A percentile compares a stretch with the other conserved stretches of the same genome.
Conservation (phyloP, 2,329 filamentous ascomycete genomes). For the Fusarium sp. region DNA sequence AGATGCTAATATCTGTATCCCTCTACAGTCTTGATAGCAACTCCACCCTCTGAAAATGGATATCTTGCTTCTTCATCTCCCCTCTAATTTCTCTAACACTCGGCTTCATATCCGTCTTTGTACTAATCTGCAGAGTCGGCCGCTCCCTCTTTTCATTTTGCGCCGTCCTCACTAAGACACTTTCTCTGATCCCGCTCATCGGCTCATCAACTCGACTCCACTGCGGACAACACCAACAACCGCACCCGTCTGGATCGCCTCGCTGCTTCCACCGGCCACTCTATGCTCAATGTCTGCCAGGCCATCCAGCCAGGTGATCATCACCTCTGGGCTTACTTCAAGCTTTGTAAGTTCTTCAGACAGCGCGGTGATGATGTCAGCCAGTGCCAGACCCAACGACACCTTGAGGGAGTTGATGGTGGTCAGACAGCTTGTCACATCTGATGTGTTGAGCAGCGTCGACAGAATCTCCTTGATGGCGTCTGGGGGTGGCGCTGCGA, state of each 20-base stretch:
- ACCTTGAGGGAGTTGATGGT: conserved; percentile 91
- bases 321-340: conserved; percentile 86
- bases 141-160: not conserved
- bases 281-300: conserved; percentile 94
- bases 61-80: not conserved
- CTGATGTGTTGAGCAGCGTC: conserved; percentile 84
- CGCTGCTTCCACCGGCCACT: conserved; percentile 86
- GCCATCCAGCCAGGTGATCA: conserved; percentile 92
- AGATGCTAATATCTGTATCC: not conserved
- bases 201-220: conserved; percentile 79
- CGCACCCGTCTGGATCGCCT: conserved; percentile 91
- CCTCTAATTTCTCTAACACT: not conserved
- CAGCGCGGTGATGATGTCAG: conserved; percentile 90
- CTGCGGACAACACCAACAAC: conserved; percentile 89
- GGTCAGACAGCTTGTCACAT: conserved; percentile 89
- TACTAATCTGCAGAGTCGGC: not conserved
- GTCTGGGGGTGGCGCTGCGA: conserved; percentile 91
- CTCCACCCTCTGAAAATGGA: not conserved
- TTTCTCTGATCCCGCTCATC: conserved; percentile 28
- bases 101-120: not conserved
- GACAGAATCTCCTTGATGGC: conserved; percentile 88
- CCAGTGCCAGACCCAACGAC: conserved; percentile 86
- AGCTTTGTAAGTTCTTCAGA: conserved; percentile 85
- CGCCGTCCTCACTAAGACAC: not conserved
- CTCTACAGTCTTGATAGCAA: not conserved